Evolutionary conservation across 2,329 filamentous ascomycete species (phyloP), one percentile per base, ranked within the genome.

Genomic region (Colletotrichum lindemuthianum): DNA sequence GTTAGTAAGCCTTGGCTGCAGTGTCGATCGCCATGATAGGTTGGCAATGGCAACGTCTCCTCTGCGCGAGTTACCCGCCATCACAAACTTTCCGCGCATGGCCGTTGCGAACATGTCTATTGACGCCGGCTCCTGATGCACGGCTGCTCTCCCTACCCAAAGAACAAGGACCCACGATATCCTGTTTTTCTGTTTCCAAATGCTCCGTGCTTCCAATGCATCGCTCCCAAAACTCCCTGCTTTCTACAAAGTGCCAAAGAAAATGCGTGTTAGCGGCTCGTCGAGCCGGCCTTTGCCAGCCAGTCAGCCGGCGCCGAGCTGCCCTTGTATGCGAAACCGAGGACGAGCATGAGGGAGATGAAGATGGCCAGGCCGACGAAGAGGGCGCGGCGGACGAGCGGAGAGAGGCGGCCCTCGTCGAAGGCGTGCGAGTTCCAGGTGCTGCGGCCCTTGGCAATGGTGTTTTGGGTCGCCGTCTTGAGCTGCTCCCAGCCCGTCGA

Each of bases 401-500:
- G 69, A 15, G 69, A 68, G 13, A 71, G 57, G 39, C 69, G 69
- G 39, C 66, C 67, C 43, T 70, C 68, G 8, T 72, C 70, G 6
- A 60, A 41, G 24, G 40, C 54, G 37, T 58, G 53, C 8, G 66
- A 63, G 51, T 61, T 69, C 56, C 68, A 68, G 36, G 65, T 63
- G 49, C 49, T 55, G n/a, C 63, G 57, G 13, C 45, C 63, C 66
- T 66, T 68, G 13, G 63, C n/a, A 12, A 51, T 55, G 47, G 68
- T 58, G 44, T 52, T 41, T 44, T 57, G 43, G 8, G 44, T 33
- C 6, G 65, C 52, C 24, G 57, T 63, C 65, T 71, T 71, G 53
- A 72, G 69, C 63, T 76, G 72, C 33, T 76, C 74, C 70, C 73
- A 74, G 49, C 75, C 74, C 57, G 77, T 70, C n/a, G 83, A 84